Conservation (phyloP, 1,139 yeast species). For the Diutina mesorugosa region DNA sequence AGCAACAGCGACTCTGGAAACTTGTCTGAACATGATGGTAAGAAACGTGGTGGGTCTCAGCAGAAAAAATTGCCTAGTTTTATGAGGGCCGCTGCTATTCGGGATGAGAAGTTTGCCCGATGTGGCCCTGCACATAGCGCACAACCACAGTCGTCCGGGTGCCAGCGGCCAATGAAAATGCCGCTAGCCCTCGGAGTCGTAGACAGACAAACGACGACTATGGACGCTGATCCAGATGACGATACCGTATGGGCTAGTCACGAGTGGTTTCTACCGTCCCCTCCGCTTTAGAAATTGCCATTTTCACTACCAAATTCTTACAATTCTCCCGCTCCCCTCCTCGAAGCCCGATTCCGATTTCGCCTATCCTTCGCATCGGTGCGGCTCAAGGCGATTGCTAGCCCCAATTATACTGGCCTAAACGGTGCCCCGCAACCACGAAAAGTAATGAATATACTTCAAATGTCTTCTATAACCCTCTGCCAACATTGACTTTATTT, state of each 20-base stretch:
- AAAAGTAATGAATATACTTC: no score
- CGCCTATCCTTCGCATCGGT: neutral
- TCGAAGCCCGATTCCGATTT: neutral
- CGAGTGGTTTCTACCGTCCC: neutral
- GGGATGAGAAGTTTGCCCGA: neutral
- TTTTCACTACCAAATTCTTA: no score
- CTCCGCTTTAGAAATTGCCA: neutral
- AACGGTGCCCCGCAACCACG: neutral
- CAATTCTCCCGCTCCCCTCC: neutral
- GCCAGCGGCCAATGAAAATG: neutral
- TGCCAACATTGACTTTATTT: neutral
- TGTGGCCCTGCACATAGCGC: neutral
- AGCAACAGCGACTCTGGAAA: slow-evolving; percentile 19
- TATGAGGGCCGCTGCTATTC: neutral
- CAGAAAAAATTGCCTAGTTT: neutral
- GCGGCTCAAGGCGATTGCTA: neutral
- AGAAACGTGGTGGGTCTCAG: neutral
- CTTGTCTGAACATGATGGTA: slow-evolving; percentile 28
- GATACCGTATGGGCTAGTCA: no score
- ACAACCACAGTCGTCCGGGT: neutral
- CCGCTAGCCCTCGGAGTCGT: neutral
- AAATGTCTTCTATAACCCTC: neutral
- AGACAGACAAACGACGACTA: no score
- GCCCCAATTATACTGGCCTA: neutral
- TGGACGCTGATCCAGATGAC: no score